A percentile compares a stretch with the other conserved stretches of the same genome.
Evolutionary conservation across 2,329 filamentous ascomycete genomes (phyloP).

Genomic region (Colletotrichum orchidophilum): DNA sequence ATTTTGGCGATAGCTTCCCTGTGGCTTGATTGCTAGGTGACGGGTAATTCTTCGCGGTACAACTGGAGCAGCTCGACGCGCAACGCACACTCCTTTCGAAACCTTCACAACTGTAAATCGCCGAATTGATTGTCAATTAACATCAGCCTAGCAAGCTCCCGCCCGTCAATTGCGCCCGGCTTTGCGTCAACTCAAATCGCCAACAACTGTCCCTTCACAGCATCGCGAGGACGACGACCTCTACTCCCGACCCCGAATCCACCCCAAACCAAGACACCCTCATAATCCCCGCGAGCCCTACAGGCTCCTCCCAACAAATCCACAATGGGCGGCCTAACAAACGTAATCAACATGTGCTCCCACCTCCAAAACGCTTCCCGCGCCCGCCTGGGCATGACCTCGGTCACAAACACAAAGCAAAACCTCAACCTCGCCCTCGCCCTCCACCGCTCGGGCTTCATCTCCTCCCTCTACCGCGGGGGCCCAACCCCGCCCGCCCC

Average conservation of each 20-base stretch:
- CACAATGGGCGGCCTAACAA: constrained; percentile 60
- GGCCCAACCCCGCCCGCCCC: constrained; percentile 65
- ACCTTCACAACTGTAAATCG: too few relatives aligned
- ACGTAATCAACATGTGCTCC: constrained; percentile 83
- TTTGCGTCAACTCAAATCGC: neutral
- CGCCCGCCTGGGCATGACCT: constrained; percentile 86
- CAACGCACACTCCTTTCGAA: constrained; percentile 8
- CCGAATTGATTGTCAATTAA: neutral
- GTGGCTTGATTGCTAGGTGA: constrained; percentile 12
- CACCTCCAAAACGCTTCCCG: constrained; percentile 90
- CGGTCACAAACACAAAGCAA: constrained; percentile 81
- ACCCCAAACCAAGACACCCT: neutral
- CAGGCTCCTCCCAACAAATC: neutral
- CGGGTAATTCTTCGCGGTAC: constrained; percentile 4
- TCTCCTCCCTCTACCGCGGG: constrained; percentile 80
- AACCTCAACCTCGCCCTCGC: constrained; percentile 80
- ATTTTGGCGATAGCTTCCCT: constrained; percentile 33
- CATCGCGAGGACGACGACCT: neutral
- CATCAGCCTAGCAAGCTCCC: neutral
- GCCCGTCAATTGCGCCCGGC: neutral
- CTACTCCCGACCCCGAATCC: neutral
- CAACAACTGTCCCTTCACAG: neutral
- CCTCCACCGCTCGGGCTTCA: constrained; percentile 83
- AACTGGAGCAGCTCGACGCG: neutral
- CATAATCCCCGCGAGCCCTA: neutral